Percentiles rank a stretch among this genome's conserved stretches.
Evolutionary conservation across 2,329 filamentous ascomycete genomes (phyloP).

Genomic region (Aspergillus glaucus): DNA sequence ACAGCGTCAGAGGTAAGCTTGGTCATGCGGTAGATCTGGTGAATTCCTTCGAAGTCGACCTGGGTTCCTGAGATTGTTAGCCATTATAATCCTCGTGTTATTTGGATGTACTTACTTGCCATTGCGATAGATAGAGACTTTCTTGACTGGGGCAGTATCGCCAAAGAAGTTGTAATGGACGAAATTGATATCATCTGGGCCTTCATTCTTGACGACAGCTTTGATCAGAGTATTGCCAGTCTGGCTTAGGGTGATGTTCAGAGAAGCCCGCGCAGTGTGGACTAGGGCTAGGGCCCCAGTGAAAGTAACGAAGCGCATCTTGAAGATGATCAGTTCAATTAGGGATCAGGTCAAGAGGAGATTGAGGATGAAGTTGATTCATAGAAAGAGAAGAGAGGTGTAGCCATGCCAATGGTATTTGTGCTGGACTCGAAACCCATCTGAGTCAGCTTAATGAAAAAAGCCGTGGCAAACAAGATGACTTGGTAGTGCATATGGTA

Average conservation of each 20-base stretch:
- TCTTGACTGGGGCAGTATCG: conserved; percentile 29
- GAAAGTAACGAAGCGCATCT: conserved; percentile 6
- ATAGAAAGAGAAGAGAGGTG: background rate
- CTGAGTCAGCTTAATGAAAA: too few relatives aligned
- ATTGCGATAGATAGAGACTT: conserved; percentile 28
- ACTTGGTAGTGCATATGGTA: too few relatives aligned
- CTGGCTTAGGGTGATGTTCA: conserved; percentile 28
- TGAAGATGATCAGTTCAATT: background rate
- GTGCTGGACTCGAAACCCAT: too few relatives aligned
- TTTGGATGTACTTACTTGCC: conserved; percentile 19
- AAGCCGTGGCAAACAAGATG: too few relatives aligned
- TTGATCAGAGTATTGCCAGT: conserved; percentile 29
- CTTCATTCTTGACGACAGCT: conserved; percentile 30
- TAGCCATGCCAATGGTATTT: too few relatives aligned
- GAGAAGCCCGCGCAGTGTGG: conserved; percentile 10
- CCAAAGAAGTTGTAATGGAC: conserved; percentile 33
- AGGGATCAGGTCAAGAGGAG: background rate
- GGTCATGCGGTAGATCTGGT: conserved; percentile 18
- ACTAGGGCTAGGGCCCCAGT: conserved; percentile 15
- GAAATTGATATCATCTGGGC: conserved; percentile 25
- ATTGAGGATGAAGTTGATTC: background rate
- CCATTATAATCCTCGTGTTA: background rate
- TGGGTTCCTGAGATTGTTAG: conserved; percentile 17
- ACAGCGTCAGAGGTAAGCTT: conserved; percentile 23
- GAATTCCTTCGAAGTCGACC: conserved; percentile 28